Evolutionary conservation across 306 rosid species (phyloP).

Genomic region (Rosa persica): DNA sequence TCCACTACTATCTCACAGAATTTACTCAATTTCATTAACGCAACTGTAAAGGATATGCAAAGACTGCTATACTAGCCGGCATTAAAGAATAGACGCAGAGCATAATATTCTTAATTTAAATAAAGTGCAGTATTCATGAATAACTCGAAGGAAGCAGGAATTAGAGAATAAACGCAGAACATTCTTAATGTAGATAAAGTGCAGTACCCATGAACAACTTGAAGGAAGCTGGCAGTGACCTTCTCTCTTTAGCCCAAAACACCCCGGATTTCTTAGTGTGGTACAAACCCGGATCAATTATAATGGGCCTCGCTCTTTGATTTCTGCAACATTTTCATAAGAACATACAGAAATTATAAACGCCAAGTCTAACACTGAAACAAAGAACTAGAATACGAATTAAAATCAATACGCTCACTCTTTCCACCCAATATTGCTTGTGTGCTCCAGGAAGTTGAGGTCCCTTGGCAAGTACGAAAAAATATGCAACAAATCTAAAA

Average conservation of each 20-base stretch:
- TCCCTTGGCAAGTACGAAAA: conserved; percentile 87
- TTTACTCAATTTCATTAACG: background rate
- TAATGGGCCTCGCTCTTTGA: conserved; percentile 79
- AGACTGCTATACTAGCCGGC: background rate
- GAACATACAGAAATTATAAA: conserved; percentile 6
- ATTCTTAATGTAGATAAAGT: conserved; percentile 8
- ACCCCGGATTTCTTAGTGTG: conserved; percentile 80
- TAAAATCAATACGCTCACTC: conserved; percentile 59
- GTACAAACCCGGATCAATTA: conserved; percentile 84
- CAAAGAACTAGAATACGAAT: background rate
- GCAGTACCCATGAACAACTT: conserved; percentile 76
- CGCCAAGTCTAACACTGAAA: conserved; percentile 9
- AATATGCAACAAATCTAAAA: conserved; percentile 76
- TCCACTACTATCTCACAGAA: background rate
- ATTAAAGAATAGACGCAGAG: background rate
- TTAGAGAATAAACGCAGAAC: background rate
- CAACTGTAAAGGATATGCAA: background rate
- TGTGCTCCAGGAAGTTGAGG: conserved; percentile 81
- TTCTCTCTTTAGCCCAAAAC: conserved; percentile 89
- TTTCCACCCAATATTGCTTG: conserved; percentile 89
- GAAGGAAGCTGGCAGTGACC: conserved; percentile 83
- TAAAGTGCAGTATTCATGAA: conserved; percentile 57
- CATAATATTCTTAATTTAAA: background rate
- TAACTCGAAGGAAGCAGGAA: conserved; percentile 87
- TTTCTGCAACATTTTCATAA: conserved; percentile 37